These are phyloP conservation scores for Davidsoniella eucalypti DNA, from an alignment of 2,329 filamentous ascomycete genomes.

Conservation along the genomic window DNA sequence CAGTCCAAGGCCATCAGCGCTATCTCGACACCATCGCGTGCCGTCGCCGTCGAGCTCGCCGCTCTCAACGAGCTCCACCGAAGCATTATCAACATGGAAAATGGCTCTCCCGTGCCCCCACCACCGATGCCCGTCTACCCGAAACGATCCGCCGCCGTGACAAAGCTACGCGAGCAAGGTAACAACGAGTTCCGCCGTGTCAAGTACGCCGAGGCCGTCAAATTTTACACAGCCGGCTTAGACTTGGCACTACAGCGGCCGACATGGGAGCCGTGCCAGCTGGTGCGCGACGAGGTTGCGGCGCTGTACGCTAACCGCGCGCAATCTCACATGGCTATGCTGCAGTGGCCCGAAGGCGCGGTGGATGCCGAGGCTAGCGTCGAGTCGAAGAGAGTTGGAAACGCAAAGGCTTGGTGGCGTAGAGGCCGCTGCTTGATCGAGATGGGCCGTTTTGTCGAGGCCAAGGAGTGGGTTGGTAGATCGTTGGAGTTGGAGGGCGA, in stretches of 20 bases:
- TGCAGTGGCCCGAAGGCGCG: constrained; percentile 71
- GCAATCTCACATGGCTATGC: constrained; percentile 72
- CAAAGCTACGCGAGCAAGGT: constrained; percentile 77
- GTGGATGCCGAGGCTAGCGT: constrained; percentile 78
- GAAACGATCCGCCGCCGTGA: constrained; percentile 74
- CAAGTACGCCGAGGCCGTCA: constrained; percentile 57
- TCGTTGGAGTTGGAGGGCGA: constrained; percentile 71
- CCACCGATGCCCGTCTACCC: constrained; percentile 84
- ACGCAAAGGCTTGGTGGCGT: constrained; percentile 91
- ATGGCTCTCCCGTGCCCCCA: constrained; percentile 53
- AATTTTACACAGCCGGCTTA: constrained; percentile 70
- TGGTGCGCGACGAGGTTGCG: constrained; percentile 73
- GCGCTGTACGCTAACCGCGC: constrained; percentile 73
- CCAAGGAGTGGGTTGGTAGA: constrained; percentile 57
- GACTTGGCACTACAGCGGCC: constrained; percentile 76
- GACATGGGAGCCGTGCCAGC: constrained; percentile 68
- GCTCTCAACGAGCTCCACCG: constrained; percentile 68
- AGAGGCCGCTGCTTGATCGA: constrained; percentile 71
- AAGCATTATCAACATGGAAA: constrained; percentile 46
- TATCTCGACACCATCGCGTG: constrained; percentile 27
- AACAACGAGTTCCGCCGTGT: constrained; percentile 71
- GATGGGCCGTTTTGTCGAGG: constrained; percentile 80
- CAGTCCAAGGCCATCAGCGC: constrained; percentile 56
- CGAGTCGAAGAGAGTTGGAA: constrained; percentile 70
- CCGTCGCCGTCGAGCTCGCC: constrained; percentile 47